These are phyloP conservation scores for Suillus luteus DNA, from an alignment of 768 basidiomycete genomes.

Conservation along the genomic window DNA sequence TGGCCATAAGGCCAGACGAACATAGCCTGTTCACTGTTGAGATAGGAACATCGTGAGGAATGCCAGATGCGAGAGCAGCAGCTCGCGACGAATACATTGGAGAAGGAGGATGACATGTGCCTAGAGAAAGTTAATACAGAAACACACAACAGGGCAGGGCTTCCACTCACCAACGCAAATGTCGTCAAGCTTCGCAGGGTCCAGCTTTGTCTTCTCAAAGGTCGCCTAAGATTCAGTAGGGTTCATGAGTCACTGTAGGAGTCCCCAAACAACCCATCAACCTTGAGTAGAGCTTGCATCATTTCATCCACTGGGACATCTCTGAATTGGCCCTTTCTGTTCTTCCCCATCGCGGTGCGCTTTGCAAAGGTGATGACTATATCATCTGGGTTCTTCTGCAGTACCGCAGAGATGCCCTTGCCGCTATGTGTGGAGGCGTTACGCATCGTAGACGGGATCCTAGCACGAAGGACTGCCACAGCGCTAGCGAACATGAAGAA, in stretches of 20 bases:
- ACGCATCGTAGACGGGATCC: conserved; percentile 21
- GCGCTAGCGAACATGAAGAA: conserved; percentile 22
- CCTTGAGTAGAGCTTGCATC: conserved; percentile 80
- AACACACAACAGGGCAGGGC: neutral
- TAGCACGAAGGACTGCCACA: conserved; percentile 17
- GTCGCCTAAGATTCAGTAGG: conserved; percentile 49
- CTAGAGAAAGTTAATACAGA: conserved; percentile 36
- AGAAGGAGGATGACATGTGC: conserved; percentile 82
- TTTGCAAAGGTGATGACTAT: conserved; percentile 90
- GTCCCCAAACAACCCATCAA: conserved; percentile 26
- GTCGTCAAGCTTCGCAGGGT: conserved; percentile 75
- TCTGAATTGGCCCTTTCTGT: conserved; percentile 92
- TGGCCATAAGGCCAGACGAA: conserved; percentile 93
- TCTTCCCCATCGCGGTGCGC: conserved; percentile 85
- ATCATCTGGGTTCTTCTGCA: conserved; percentile 77
- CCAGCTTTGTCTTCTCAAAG: conserved; percentile 62
- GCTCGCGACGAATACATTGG: conserved; percentile 83
- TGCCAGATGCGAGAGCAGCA: conserved; percentile 85
- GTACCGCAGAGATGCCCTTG: conserved; percentile 50
- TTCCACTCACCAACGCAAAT: conserved; percentile 72
- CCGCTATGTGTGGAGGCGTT: conserved; percentile 36
- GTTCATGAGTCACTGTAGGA: conserved; percentile 6
- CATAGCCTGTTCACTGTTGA: conserved; percentile 92
- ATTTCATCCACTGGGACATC: conserved; percentile 88
- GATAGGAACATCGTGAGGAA: conserved; percentile 85